Percentiles rank a stretch among this genome's conserved stretches.
These are phyloP conservation scores for Tubosaeta sp. DNA, from an alignment of 768 basidiomycete genomes.

Conservation along the genomic window DNA sequence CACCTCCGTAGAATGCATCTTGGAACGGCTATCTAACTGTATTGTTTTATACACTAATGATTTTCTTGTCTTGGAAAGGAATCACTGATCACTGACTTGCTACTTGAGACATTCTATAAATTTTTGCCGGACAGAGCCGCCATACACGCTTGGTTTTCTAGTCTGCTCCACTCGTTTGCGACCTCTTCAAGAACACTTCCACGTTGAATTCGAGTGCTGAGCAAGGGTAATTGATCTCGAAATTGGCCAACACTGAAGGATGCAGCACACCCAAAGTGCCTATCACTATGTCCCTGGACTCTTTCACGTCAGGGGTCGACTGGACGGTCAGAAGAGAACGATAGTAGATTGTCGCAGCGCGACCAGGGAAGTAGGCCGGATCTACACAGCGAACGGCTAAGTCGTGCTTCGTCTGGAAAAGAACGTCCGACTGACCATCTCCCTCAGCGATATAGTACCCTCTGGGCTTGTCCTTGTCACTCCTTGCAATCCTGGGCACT, in stretches of 20 bases:
- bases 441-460: slow-evolving; percentile 94
- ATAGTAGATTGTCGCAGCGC: slow-evolving; percentile 90
- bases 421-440: slow-evolving; percentile 53
- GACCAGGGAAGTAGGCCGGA: slow-evolving; percentile 90
- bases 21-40: slow-evolving; percentile 2
- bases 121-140: background rate
- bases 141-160: no score
- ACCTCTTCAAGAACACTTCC: slow-evolving; percentile 83
- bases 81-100: slow-evolving; percentile 6
- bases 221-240: slow-evolving; percentile 93
- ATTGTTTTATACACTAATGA: slow-evolving; percentile 23
- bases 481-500: slow-evolving; percentile 68
- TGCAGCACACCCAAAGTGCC: slow-evolving; percentile 93
- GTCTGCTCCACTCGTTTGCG: slow-evolving; percentile 3
- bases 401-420: background rate
- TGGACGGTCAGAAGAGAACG: slow-evolving; percentile 45
- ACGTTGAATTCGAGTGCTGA: slow-evolving; percentile 92
- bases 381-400: slow-evolving; percentile 47
- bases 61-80: background rate
- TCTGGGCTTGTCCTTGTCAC: slow-evolving; percentile 49
- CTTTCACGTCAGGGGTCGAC: slow-evolving; percentile 39
- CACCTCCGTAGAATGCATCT: slow-evolving; percentile 1
- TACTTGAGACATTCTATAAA: slow-evolving; percentile 9
- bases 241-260: slow-evolving; percentile 86
- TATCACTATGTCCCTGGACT: slow-evolving; percentile 61